Evolutionary conservation across 495 filamentous ascomycete genomes (phyloP), one percentile per base, ranked within the genome.

Genomic region (Geopyxis carbonaria): DNA sequence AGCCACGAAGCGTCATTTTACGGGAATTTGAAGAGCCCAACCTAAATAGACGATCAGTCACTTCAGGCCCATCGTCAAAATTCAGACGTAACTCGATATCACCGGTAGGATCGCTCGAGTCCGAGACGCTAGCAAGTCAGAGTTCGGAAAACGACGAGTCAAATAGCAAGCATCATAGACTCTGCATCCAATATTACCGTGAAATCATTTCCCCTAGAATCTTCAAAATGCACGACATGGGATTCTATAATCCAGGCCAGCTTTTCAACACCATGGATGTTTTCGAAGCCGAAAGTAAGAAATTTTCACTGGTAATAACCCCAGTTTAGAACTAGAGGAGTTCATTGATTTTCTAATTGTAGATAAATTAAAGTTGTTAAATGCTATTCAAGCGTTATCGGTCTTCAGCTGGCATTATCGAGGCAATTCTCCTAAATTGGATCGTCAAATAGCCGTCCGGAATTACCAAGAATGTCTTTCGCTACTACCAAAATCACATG

Each of bases 231-330:
- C 45, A 46, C 10, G 29, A 41, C 32, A 31, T 40, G 9, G 28
- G 34, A 44, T 48, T 40, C 34, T 31, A 8, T 9, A 34, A 33
- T 40, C 19, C 43, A 4, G 14, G 37, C 19, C 20, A 35, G 15
- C 15, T 36, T 15, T 22, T 32, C 22, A 25, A 50, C 23, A 8
- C 20, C 15, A 34, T 41, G 30, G 48, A 51, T 34, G 13, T 37
- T 10, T 51, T 51, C 25, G 69, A 69, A 48, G 34, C 39, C 14
- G 46, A 58, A 43, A 67, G 67, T 34, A 59, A 58, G 14, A 59
- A 42, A 39, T 72, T 66, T 45, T 64, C 61, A 54, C 67, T 66
- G 20, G 69, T 73, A 57, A 43, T 30, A 42, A 15, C 13, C 39
- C 34, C 10, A 9, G 25, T 31, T 34, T 22, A 13, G n/a, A 18